These are phyloP conservation scores for Ophiobolus disseminans DNA, from an alignment of 2,329 filamentous ascomycete species.

Conservation along the genomic window DNA sequence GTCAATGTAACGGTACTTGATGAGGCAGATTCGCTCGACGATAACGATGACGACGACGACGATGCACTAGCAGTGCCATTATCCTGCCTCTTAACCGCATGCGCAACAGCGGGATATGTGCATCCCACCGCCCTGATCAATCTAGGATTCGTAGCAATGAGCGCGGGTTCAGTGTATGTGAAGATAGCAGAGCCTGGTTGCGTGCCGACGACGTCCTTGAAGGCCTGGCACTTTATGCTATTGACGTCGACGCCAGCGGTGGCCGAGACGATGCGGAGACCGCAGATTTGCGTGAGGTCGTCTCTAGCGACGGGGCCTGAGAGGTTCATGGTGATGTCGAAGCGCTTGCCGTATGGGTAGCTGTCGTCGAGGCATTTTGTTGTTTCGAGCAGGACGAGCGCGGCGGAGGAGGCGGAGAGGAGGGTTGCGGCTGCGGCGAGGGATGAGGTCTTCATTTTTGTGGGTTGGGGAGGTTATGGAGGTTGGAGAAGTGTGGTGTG, in stretches of 20 bases:
- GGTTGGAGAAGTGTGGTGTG: background rate
- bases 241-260: conserved; percentile 16
- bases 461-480: background rate
- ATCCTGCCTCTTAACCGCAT: background rate
- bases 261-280: conserved; percentile 30
- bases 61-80: conserved; percentile 3
- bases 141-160: conserved; percentile 36
- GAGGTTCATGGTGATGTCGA: conserved; percentile 8
- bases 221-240: conserved; percentile 30
- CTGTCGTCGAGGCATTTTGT: conserved; percentile 1
- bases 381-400: conserved; percentile 4
- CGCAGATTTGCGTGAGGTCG: conserved; percentile 32
- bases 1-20: background rate
- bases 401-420: conserved; percentile 7
- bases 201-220: conserved; percentile 28
- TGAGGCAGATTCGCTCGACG: background rate
- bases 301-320: conserved; percentile 6
- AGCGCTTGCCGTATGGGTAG: background rate
- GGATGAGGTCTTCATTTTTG: conserved; percentile 12
- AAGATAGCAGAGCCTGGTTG: conserved; percentile 27
- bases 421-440: conserved; percentile 6
- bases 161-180: conserved; percentile 20
- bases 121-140: conserved; percentile 25
- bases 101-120: background rate
- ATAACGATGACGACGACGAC: background rate